Conservation (phyloP, 208 protist genomes). For the Leishmania aethiopica region DNA sequence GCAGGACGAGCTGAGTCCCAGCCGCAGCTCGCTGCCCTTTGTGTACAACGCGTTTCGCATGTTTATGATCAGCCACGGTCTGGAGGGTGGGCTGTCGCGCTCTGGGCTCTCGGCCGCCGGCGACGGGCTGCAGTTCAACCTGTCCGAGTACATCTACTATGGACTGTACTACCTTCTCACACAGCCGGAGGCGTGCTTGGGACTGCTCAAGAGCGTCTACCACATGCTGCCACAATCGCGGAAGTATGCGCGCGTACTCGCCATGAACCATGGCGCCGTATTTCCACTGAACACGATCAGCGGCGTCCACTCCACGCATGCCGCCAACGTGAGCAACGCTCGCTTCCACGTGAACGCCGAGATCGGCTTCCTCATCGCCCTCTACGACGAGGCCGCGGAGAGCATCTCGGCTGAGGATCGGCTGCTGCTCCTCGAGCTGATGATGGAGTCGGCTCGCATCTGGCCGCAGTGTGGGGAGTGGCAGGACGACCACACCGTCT, state of each 20-base stretch:
- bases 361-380: constrained; percentile 74
- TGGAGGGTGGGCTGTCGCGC: constrained; percentile 70
- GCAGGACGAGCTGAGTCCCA: constrained; percentile 77
- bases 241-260: constrained; percentile 62
- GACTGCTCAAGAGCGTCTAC: constrained; percentile 73
- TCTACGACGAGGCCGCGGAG: constrained; percentile 69
- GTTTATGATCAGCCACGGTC: constrained; percentile 64
- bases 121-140: constrained; percentile 70
- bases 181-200: constrained; percentile 55
- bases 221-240: constrained; percentile 75
- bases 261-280: constrained; percentile 72
- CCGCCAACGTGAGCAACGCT: constrained; percentile 61
- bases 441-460: constrained; percentile 87
- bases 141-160: constrained; percentile 85
- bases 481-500: constrained; percentile 70
- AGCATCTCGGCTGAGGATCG: constrained; percentile 57
- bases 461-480: constrained; percentile 89
- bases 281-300: constrained; percentile 82
- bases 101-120: constrained; percentile 69
- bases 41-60: constrained; percentile 84
- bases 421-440: constrained; percentile 77
- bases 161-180: constrained; percentile 88
- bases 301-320: constrained; percentile 43
- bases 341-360: constrained; percentile 86
- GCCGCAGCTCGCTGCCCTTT: constrained; percentile 72